Percentiles rank a stretch among this genome's conserved stretches.
These are phyloP conservation scores for Myxozyma geophila DNA, from an alignment of 805 yeast genomes.

Conservation along the genomic window DNA sequence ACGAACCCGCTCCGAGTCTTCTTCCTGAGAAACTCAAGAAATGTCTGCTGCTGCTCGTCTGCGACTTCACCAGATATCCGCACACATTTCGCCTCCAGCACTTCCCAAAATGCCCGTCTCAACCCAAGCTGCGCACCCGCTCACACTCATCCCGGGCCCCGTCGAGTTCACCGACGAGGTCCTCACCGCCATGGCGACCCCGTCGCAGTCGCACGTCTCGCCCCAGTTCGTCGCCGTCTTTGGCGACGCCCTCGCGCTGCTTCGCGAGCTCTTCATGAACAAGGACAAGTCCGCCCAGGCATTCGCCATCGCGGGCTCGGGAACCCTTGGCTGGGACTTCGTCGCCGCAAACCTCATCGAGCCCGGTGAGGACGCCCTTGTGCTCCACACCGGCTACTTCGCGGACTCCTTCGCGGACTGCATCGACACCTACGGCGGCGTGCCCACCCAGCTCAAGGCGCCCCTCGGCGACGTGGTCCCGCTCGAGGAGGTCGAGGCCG, in stretches of 20 bases:
- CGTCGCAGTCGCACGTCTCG: constrained; percentile 87
- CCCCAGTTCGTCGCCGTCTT: constrained; percentile 80
- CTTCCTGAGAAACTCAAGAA: background rate
- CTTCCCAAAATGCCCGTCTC: constrained; percentile 14
- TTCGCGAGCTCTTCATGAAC: constrained; percentile 72
- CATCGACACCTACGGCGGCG: constrained; percentile 70
- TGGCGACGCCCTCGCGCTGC: constrained; percentile 65
- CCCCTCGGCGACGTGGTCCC: constrained; percentile 74
- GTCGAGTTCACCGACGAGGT: constrained; percentile 82
- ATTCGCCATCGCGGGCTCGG: constrained; percentile 83
- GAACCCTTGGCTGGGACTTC: constrained; percentile 95
- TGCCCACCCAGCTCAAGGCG: constrained; percentile 75
- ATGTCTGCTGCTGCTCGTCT: constrained; percentile 25
- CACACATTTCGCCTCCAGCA: constrained; percentile 14
- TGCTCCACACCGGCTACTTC: constrained; percentile 75
- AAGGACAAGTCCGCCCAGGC: constrained; percentile 72
- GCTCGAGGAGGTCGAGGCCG: constrained; percentile 57
- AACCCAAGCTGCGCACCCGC: constrained; percentile 43
- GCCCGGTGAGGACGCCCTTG: constrained; percentile 71
- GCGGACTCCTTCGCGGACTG: constrained; percentile 66
- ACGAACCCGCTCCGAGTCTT: background rate
- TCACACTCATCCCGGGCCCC: constrained; percentile 77
- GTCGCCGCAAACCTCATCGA: constrained; percentile 74
- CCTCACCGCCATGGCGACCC: constrained; percentile 76
- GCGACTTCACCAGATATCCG: constrained; percentile 24